These are phyloP conservation scores for Neurospora sp. DNA, from an alignment of 495 filamentous ascomycete species.

Conservation along the genomic window DNA sequence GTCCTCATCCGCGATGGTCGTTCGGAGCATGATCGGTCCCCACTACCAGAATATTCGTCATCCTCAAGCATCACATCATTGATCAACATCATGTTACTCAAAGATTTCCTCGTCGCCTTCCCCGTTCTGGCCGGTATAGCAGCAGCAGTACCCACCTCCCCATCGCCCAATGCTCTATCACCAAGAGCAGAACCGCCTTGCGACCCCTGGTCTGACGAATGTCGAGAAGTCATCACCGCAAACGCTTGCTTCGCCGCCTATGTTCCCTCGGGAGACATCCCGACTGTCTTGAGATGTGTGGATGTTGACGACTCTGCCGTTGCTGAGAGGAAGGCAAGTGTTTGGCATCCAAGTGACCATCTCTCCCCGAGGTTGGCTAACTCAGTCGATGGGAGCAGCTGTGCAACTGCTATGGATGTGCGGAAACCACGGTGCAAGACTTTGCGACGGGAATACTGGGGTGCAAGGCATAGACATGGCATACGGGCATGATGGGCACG, in stretches of 20 bases:
- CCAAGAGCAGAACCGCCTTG: background rate
- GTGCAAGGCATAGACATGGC: background rate
- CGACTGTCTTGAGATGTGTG: background rate
- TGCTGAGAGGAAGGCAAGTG: background rate
- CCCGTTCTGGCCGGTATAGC: background rate
- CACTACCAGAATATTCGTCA: no score
- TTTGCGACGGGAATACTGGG: background rate
- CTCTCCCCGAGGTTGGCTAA: background rate
- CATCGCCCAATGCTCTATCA: background rate
- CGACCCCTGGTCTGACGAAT: background rate
- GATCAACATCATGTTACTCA: no score
- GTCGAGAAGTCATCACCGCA: background rate
- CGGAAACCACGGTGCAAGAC: background rate
- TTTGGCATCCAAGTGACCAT: background rate
- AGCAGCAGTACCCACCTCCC: background rate
- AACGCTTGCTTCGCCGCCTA: slow-evolving; percentile 1
- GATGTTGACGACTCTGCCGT: background rate
- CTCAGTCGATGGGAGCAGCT: background rate
- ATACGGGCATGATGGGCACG: no score
- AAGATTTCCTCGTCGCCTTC: no score
- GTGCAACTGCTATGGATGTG: background rate
- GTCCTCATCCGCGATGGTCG: no score
- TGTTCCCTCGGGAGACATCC: background rate
- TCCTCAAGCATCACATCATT: no score
- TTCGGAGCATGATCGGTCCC: no score